These are phyloP conservation scores for Daldinia caldariorum DNA, from an alignment of 495 filamentous ascomycete genomes.

Conservation along the genomic window DNA sequence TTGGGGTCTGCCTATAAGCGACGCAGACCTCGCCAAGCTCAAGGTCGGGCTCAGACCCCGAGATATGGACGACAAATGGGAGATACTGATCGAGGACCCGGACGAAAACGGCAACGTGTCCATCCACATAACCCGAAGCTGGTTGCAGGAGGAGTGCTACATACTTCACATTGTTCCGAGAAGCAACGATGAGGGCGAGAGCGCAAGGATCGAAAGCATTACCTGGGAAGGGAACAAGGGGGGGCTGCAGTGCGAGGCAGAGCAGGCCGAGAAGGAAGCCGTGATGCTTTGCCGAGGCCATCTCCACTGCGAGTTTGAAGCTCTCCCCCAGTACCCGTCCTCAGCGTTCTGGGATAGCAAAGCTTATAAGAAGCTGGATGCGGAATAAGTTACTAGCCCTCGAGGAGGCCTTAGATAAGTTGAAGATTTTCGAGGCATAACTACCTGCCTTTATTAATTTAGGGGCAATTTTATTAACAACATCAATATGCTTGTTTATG, in stretches of 20 bases:
- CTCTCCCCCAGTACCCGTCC: slow-evolving; percentile 1
- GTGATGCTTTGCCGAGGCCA: slow-evolving; percentile 2
- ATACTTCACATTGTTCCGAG: background rate
- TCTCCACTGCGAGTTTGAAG: background rate
- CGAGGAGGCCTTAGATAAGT: no score
- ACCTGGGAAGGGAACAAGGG: slow-evolving; percentile 12
- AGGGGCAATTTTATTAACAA: no score
- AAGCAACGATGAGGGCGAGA: background rate
- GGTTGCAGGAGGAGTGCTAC: slow-evolving; percentile 4
- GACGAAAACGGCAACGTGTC: background rate
- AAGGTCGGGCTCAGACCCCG: slow-evolving; percentile 2
- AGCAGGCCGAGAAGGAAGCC: slow-evolving; percentile 13
- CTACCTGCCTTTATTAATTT: no score
- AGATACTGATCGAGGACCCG: background rate
- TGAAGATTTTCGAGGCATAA: no score
- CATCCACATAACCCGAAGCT: slow-evolving; percentile 1
- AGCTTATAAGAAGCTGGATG: background rate
- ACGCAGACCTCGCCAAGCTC: slow-evolving; percentile 2
- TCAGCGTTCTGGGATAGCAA: background rate
- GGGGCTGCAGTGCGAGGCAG: background rate
- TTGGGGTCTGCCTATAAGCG: slow-evolving; percentile 3
- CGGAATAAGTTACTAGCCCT: background rate
- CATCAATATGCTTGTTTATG: no score
- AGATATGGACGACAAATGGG: slow-evolving; percentile 9
- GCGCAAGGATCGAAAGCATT: slow-evolving; percentile 2